Evolutionary conservation across 805 yeast genomes (phyloP).

Genomic region (Zygoascus tannicola): DNA sequence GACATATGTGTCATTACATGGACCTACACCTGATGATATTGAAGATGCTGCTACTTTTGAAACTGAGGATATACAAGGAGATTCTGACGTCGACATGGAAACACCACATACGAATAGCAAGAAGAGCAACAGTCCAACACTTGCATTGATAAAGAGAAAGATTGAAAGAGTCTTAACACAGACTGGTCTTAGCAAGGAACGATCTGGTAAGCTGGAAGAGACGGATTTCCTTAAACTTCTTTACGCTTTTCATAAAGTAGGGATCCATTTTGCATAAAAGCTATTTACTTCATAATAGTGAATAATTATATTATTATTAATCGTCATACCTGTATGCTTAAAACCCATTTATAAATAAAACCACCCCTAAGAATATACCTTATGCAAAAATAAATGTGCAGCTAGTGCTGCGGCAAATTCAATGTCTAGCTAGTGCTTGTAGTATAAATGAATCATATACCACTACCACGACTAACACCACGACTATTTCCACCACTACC

Average conservation of each 20-base stretch:
- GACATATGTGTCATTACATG: conserved; percentile 49
- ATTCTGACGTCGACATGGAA: conserved; percentile 27
- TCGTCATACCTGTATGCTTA: not conserved
- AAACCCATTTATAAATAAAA: not conserved
- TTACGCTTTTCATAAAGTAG: conserved; percentile 93
- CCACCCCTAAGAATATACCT: not conserved
- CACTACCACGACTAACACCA: too few relatives aligned
- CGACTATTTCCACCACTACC: too few relatives aligned
- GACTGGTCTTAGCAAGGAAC: conserved; percentile 72
- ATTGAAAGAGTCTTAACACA: conserved; percentile 65
- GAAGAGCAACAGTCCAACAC: conserved; percentile 19
- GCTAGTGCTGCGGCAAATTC: too few relatives aligned
- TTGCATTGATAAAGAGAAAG: conserved; percentile 43
- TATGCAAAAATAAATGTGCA: too few relatives aligned
- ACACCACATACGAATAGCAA: too few relatives aligned
- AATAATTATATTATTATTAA: not conserved
- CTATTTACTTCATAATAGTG: not conserved
- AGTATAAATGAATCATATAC: too few relatives aligned
- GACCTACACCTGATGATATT: conserved; percentile 35
- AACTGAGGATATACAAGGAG: conserved; percentile 26
- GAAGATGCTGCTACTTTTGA: conserved; percentile 29
- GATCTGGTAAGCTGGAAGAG: conserved; percentile 93
- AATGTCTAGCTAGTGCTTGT: too few relatives aligned
- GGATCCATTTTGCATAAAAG: conserved; percentile 90
- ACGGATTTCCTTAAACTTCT: conserved; percentile 76